Percentiles rank a stretch among this genome's conserved stretches.
Evolutionary conservation across 768 basidiomycete species (phyloP).

Genomic region (Calocybe indica): DNA sequence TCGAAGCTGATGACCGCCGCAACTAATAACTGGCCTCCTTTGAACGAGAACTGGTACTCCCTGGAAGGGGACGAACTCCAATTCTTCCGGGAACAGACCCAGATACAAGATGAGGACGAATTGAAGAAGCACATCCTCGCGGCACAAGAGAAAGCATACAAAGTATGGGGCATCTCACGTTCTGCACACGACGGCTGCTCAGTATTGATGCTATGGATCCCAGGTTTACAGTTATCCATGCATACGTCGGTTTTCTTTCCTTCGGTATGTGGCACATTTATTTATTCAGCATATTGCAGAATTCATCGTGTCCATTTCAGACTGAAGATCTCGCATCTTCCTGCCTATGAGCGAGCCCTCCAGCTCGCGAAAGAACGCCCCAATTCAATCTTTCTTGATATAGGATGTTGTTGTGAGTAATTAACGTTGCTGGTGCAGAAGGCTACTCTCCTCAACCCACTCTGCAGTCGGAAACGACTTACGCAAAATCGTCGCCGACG

Average conservation of each 20-base stretch:
- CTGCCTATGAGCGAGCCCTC: constrained; percentile 14
- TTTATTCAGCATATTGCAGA: neutral
- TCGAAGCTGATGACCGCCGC: neutral
- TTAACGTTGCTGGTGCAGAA: neutral
- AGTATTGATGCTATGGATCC: neutral
- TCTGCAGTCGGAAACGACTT: constrained; percentile 16
- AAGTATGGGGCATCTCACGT: constrained; percentile 4
- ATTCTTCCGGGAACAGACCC: constrained; percentile 30
- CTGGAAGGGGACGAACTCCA: constrained; percentile 19
- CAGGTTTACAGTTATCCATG: constrained; percentile 33
- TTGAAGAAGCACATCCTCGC: constrained; percentile 34
- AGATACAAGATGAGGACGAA: constrained; percentile 27
- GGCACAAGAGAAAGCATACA: constrained; percentile 29
- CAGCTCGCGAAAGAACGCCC: constrained; percentile 10
- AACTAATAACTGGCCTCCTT: constrained; percentile 3
- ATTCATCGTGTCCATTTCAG: constrained; percentile 1
- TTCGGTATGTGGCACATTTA: constrained; percentile 15
- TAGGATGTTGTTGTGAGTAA: constrained; percentile 21
- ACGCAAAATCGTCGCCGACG: constrained; percentile 18
- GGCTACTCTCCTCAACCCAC: neutral
- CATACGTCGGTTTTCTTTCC: constrained; percentile 29
- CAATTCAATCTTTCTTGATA: constrained; percentile 17
- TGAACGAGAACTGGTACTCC: constrained; percentile 20
- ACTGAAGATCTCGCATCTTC: constrained; percentile 13
- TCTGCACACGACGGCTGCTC: neutral